A percentile compares a stretch with the other conserved stretches of the same genome.
These are phyloP conservation scores for Neofusicoccum kwambonambiense DNA, from an alignment of 2,329 filamentous ascomycete genomes.

Conservation along the genomic window DNA sequence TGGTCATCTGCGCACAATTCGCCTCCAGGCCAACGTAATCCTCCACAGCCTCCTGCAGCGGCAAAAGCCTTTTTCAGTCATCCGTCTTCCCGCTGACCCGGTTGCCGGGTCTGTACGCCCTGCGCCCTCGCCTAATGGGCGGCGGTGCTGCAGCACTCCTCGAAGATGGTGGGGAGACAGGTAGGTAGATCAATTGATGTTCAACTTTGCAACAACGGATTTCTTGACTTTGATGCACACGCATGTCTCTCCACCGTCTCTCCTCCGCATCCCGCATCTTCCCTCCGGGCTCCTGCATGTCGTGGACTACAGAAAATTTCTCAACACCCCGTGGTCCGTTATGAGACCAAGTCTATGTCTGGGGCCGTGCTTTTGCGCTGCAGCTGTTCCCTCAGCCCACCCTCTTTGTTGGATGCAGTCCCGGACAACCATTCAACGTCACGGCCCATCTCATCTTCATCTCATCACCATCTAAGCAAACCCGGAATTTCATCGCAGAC, in stretches of 20 bases:
- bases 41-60: conserved; percentile 8
- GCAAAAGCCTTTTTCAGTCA: conserved; percentile 9
- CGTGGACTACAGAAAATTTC: neutral
- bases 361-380: neutral
- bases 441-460: neutral
- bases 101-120: neutral
- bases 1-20: conserved; percentile 1
- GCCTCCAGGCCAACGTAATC: conserved; percentile 3
- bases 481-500: neutral
- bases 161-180: neutral
- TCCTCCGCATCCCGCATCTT: neutral
- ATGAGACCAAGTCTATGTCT: neutral
- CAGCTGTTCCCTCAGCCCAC: neutral
- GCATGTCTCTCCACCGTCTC: neutral
- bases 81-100: neutral
- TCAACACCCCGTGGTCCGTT: neutral
- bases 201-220: neutral
- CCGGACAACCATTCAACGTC: neutral
- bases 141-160: neutral
- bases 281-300: neutral
- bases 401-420: neutral
- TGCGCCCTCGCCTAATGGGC: neutral
- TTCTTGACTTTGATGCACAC: neutral
- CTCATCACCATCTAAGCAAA: neutral
- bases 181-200: neutral